These are phyloP conservation scores for Cercospora sojina DNA, from an alignment of 2,329 filamentous ascomycete species.

Conservation along the genomic window DNA sequence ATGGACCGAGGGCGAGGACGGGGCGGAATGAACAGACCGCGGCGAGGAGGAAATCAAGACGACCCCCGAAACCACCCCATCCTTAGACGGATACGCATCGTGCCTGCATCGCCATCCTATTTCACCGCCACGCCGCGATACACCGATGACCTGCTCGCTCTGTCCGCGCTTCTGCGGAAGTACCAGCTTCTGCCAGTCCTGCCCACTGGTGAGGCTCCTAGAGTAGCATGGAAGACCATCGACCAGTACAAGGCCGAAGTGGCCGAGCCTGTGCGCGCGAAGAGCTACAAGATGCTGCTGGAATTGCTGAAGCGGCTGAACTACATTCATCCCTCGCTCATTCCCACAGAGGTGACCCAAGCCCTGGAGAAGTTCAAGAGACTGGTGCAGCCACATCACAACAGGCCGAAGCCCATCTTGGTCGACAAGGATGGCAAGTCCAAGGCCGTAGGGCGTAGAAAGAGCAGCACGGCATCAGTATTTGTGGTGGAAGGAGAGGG, in stretches of 20 bases:
- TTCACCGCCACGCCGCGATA: slow-evolving; percentile 84
- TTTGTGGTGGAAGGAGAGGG: slow-evolving; percentile 91
- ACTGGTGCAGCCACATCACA: slow-evolving; percentile 68
- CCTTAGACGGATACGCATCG: slow-evolving; percentile 59
- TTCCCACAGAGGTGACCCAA: slow-evolving; percentile 66
- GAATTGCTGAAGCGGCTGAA: slow-evolving; percentile 76
- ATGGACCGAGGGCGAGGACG: not conserved
- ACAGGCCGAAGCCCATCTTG: slow-evolving; percentile 60
- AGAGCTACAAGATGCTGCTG: slow-evolving; percentile 76
- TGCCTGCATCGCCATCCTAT: slow-evolving; percentile 88
- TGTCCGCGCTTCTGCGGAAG: slow-evolving; percentile 70
- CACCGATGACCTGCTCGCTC: slow-evolving; percentile 75
- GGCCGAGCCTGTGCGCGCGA: slow-evolving; percentile 70
- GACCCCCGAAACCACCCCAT: slow-evolving; percentile 21
- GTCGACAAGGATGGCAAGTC: slow-evolving; percentile 78
- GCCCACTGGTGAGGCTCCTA: slow-evolving; percentile 63
- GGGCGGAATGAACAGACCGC: slow-evolving; percentile 1
- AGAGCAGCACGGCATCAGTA: slow-evolving; percentile 79
- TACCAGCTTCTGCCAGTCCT: slow-evolving; percentile 72
- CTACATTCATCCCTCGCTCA: slow-evolving; percentile 75
- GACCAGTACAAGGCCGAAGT: slow-evolving; percentile 70
- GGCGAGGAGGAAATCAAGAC: slow-evolving; percentile 18
- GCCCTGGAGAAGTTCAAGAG: slow-evolving; percentile 71
- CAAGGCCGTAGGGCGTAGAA: slow-evolving; percentile 78
- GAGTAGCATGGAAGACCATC: slow-evolving; percentile 77